Evolutionary conservation across 176 grass and related monocot species (phyloP).

Genomic region (Carex littledalei): DNA sequence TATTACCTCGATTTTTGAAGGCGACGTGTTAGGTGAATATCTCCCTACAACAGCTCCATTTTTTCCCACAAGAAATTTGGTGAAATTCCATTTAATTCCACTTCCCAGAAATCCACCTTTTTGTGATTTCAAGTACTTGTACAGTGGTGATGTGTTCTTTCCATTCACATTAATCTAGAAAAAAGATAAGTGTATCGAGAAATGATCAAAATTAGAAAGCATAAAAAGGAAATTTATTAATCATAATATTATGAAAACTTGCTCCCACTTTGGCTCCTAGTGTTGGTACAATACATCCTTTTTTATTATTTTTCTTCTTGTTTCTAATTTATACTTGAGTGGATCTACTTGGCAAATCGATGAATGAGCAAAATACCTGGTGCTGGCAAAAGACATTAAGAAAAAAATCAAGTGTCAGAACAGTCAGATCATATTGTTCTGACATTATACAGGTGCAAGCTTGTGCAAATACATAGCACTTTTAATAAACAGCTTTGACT

Average conservation of each 20-base stretch:
- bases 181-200: background rate
- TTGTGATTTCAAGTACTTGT: slow-evolving; percentile 50
- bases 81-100: slow-evolving; percentile 71
- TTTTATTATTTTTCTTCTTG: background rate
- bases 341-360: background rate
- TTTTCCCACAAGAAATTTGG: slow-evolving; percentile 55
- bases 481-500: background rate
- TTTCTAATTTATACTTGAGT: background rate
- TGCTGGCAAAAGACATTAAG: background rate
- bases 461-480: background rate
- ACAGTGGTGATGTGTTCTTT: slow-evolving; percentile 37
- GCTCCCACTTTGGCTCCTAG: background rate
- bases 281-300: background rate
- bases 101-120: slow-evolving; percentile 46
- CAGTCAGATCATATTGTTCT: background rate
- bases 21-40: slow-evolving; percentile 43
- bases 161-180: slow-evolving; percentile 51
- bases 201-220: background rate
- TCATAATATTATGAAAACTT: background rate
- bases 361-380: background rate
- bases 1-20: slow-evolving; percentile 48
- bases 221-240: background rate
- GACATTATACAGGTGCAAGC: background rate
- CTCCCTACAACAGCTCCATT: slow-evolving; percentile 39
- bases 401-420: background rate